A percentile compares a stretch with the other conserved stretches of the same genome.
These are phyloP conservation scores for Pseudogymnoascus sp. DNA, from an alignment of 2,329 filamentous ascomycete species.

Conservation along the genomic window DNA sequence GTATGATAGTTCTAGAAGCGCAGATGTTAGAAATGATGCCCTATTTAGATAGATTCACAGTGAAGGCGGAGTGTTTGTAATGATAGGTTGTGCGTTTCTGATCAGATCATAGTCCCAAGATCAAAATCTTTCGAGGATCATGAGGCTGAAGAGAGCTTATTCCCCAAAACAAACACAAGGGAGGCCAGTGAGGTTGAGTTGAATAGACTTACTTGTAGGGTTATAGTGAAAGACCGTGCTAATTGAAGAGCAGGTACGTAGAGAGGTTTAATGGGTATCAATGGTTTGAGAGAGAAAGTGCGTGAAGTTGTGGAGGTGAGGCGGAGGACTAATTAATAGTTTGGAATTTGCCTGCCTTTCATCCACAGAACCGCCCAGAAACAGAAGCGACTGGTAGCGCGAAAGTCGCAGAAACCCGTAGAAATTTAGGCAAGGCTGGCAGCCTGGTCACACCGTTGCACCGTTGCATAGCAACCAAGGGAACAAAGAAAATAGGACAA, in stretches of 20 bases:
- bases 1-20: constrained; percentile 11
- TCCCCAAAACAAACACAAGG: background rate
- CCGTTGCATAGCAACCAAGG: constrained; percentile 6
- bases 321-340: constrained; percentile 10
- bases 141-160: background rate
- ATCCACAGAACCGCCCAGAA: constrained; percentile 10
- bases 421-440: constrained; percentile 10
- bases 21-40: background rate
- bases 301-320: constrained; percentile 7
- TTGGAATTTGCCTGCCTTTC: constrained; percentile 8
- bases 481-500: background rate
- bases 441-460: background rate
- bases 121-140: background rate
- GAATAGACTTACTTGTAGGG: constrained; percentile 1
- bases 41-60: background rate
- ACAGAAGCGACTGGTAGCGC: constrained; percentile 10
- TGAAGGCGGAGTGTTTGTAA: background rate
- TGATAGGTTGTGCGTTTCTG: background rate
- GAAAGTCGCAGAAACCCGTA: constrained; percentile 10
- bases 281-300: constrained; percentile 9
- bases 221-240: background rate
- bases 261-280: constrained; percentile 8
- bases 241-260: constrained; percentile 9
- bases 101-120: background rate
- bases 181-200: background rate